A percentile compares a stretch with the other conserved stretches of the same genome.
Evolutionary conservation across 495 filamentous ascomycete species (phyloP).

Genomic region (Bryoglossum gracile): DNA sequence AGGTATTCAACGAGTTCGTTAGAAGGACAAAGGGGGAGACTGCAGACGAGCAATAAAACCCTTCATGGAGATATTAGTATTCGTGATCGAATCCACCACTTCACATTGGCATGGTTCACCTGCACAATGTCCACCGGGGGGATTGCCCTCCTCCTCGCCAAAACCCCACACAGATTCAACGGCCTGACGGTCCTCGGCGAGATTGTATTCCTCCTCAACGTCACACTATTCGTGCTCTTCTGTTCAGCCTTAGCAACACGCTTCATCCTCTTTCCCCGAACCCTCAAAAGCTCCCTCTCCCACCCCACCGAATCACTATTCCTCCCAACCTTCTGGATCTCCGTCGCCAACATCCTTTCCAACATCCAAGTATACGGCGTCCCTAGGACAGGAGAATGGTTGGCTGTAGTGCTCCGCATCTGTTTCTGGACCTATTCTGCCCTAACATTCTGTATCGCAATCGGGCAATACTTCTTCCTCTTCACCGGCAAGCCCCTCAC

Average conservation of each 20-base stretch:
- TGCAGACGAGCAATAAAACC: conserved; percentile 4
- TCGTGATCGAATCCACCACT: conserved; percentile 49
- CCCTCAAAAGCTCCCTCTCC: conserved; percentile 48
- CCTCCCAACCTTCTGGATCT: conserved; percentile 58
- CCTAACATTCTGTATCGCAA: conserved; percentile 35
- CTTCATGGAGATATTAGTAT: conserved; percentile 11
- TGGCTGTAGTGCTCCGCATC: conserved; percentile 34
- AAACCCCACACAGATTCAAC: conserved; percentile 51
- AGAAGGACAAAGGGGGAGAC: conserved; percentile 5
- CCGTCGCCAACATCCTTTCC: conserved; percentile 52
- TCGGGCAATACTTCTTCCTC: conserved; percentile 44
- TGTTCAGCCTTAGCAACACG: conserved; percentile 34
- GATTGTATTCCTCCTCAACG: conserved; percentile 54
- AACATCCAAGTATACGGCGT: conserved; percentile 56
- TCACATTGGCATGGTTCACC: conserved; percentile 63
- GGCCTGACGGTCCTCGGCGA: conserved; percentile 54
- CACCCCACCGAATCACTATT: conserved; percentile 61
- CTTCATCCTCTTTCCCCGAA: conserved; percentile 48
- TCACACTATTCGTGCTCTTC: conserved; percentile 44
- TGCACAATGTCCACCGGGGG: conserved; percentile 56
- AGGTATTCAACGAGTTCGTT: conserved; percentile 8
- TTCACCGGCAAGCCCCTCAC: conserved; percentile 33
- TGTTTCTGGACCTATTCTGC: conserved; percentile 47
- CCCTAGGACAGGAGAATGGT: conserved; percentile 28
- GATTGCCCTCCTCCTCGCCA: conserved; percentile 52